These are phyloP conservation scores for Fusarium tjaetaba DNA, from an alignment of 2,329 filamentous ascomycete genomes.

Conservation along the genomic window DNA sequence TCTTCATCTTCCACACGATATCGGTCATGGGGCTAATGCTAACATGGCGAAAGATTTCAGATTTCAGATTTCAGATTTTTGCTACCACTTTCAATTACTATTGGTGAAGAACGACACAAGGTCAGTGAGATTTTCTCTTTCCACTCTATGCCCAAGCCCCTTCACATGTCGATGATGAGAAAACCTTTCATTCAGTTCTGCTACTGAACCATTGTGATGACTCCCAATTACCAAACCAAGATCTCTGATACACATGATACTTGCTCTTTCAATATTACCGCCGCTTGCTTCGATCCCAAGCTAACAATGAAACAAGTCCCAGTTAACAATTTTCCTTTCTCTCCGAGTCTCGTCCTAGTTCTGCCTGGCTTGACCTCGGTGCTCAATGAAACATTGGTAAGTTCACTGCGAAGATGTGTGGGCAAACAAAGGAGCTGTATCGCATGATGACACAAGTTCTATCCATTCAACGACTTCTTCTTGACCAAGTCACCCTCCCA, in stretches of 20 bases:
- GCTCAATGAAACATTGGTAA: slow-evolving; percentile 4
- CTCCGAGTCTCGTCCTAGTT: too few relatives aligned
- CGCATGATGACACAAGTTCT: slow-evolving; percentile 64
- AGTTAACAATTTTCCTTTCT: neutral
- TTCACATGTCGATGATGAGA: slow-evolving; percentile 68
- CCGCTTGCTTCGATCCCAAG: neutral
- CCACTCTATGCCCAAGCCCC: neutral
- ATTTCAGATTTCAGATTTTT: neutral
- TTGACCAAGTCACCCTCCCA: slow-evolving; percentile 77
- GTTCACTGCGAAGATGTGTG: slow-evolving; percentile 7
- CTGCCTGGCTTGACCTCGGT: neutral
- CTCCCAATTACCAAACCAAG: slow-evolving; percentile 71
- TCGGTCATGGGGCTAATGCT: neutral
- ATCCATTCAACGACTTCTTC: slow-evolving; percentile 80
- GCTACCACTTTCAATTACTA: neutral
- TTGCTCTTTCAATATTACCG: slow-evolving; percentile 23
- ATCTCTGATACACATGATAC: slow-evolving; percentile 59
- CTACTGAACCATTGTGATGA: slow-evolving; percentile 77
- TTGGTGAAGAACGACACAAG: neutral
- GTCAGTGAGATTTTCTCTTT: slow-evolving; percentile 11
- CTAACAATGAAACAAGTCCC: slow-evolving; percentile 24
- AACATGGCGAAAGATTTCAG: slow-evolving; percentile 1
- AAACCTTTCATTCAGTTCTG: slow-evolving; percentile 74
- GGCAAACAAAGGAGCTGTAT: slow-evolving; percentile 4
- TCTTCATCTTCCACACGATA: neutral